phyloP scores from a whole-genome alignment of 2,329 filamentous ascomycete species.

The Kalaharituber pfeilii region DNA sequence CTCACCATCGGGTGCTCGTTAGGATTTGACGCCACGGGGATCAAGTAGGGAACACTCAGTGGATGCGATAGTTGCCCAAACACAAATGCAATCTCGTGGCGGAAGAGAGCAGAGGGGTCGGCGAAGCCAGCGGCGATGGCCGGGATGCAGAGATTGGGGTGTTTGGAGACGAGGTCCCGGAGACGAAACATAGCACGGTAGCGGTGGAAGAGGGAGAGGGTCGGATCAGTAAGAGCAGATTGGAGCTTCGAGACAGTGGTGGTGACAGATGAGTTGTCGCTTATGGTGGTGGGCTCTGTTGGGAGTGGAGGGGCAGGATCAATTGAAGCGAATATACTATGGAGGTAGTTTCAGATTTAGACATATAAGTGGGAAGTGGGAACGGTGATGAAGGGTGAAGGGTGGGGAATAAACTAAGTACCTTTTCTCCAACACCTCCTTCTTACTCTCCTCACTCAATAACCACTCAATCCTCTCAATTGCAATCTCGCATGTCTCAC shows the following conservation, averaged over 20 bases:
- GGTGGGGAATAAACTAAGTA: too few relatives aligned
- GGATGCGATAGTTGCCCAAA: constrained; percentile 93
- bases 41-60: constrained; percentile 83
- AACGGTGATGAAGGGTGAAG: too few relatives aligned
- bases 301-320: constrained; percentile 88
- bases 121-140: constrained; percentile 71
- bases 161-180: constrained; percentile 64
- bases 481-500: constrained; percentile 92
- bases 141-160: constrained; percentile 41
- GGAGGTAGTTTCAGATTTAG: constrained; percentile 32
- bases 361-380: too few relatives aligned
- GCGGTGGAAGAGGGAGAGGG: constrained; percentile 66
- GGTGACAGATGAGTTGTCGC: too few relatives aligned
- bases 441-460: constrained; percentile 51
- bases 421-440: constrained; percentile 69
- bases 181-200: constrained; percentile 98
- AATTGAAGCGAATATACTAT: constrained; percentile 83
- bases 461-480: constrained; percentile 91
- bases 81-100: constrained; percentile 95
- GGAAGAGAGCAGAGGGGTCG: constrained; percentile 80
- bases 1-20: constrained; percentile 90
- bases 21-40: constrained; percentile 56
- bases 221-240: constrained; percentile 59
- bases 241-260: constrained; percentile 57
- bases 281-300: too few relatives aligned